phyloP scores from a whole-genome alignment of 2,329 filamentous ascomycete genomes.

The Nectriaceae sp. region DNA sequence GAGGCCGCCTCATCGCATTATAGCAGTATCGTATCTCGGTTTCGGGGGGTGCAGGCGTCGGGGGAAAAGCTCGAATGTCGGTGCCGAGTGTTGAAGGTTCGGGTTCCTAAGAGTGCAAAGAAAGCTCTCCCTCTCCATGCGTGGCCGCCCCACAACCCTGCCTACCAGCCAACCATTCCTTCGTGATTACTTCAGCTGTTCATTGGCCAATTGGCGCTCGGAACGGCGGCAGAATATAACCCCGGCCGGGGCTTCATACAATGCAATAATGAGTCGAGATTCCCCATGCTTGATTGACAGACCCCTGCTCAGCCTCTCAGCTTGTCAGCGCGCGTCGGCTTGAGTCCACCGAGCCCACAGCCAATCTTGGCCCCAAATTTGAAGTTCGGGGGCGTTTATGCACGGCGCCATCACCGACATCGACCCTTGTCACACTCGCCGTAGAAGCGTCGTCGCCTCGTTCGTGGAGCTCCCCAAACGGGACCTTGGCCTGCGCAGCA shows the following conservation, averaged over 20 bases:
- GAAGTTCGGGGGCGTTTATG: slow-evolving; percentile 3
- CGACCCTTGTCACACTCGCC: slow-evolving; percentile 14
- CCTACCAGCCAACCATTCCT: neutral
- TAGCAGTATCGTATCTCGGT: no score
- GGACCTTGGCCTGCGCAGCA: slow-evolving; percentile 6
- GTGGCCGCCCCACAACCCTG: neutral
- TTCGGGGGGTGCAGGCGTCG: no score
- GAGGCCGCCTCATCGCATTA: neutral
- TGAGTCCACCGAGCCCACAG: neutral
- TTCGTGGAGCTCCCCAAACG: slow-evolving; percentile 29
- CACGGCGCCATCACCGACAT: slow-evolving; percentile 10
- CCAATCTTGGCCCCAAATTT: slow-evolving; percentile 1
- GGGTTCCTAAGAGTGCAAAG: neutral
- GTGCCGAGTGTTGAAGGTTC: neutral
- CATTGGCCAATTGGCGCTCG: neutral
- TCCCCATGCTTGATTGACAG: no score
- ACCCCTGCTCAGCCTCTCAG: neutral
- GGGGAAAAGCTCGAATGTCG: neutral
- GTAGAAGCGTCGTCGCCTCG: slow-evolving; percentile 12
- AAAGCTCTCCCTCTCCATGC: neutral
- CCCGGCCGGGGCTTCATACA: neutral
- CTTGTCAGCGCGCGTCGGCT: no score
- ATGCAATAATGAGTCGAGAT: neutral
- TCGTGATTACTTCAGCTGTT: neutral
- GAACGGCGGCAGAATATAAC: neutral